phyloP scores from a whole-genome alignment of 1,284 basidiomycete species.

The Ceratobasidium sp. region DNA sequence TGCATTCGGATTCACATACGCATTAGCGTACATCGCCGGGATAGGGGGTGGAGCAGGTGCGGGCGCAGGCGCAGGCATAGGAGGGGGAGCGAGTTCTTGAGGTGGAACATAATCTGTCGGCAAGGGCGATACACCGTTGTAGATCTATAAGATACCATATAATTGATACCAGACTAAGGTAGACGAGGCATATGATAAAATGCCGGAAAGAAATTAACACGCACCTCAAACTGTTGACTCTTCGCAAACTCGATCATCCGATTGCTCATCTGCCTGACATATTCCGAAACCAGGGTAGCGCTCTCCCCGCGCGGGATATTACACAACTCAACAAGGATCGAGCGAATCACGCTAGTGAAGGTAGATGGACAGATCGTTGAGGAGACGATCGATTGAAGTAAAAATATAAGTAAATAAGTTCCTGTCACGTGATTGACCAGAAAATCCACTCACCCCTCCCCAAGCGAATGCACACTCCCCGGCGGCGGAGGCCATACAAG shows the following conservation, averaged over 20 bases:
- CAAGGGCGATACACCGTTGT: conserved; percentile 29
- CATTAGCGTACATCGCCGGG: conserved; percentile 13
- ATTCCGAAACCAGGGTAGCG: background rate
- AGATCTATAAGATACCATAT: conserved; percentile 11
- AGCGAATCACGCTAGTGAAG: conserved; percentile 24
- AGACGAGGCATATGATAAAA: too few species aligned
- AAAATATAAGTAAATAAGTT: background rate
- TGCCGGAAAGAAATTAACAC: too few species aligned
- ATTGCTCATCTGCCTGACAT: conserved; percentile 11
- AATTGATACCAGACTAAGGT: background rate
- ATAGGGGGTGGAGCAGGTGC: conserved; percentile 6
- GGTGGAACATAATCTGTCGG: conserved; percentile 36
- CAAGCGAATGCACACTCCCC: conserved; percentile 40
- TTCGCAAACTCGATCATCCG: conserved; percentile 37
- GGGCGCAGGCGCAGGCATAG: background rate
- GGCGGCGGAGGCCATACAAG: conserved; percentile 41
- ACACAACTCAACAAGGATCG: conserved; percentile 34
- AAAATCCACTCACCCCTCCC: conserved; percentile 33
- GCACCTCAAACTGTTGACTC: conserved; percentile 40
- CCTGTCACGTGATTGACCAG: background rate
- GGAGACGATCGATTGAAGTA: background rate
- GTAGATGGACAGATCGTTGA: background rate
- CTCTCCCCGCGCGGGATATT: conserved; percentile 3
- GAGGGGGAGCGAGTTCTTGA: background rate
- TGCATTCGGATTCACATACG: conserved; percentile 21